Evolutionary conservation across 352 stramenopile genomes (phyloP).

Genomic region (Phytophthora meadii): DNA sequence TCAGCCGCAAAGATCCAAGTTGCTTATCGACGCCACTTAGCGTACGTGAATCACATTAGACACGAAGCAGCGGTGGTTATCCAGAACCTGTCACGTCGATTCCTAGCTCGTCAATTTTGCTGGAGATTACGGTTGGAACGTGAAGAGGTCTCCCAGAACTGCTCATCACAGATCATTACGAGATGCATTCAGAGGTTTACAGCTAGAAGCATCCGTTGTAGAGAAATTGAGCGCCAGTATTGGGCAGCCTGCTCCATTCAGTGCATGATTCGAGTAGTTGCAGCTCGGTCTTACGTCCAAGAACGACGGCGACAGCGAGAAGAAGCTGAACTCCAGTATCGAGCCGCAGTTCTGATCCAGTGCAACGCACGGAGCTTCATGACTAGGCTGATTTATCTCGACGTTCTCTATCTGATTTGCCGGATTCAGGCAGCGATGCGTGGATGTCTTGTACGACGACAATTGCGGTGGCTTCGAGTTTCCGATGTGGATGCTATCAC

Average conservation of each 20-base stretch:
- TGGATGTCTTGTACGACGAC: constrained; percentile 64
- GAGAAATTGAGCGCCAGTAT: constrained; percentile 34
- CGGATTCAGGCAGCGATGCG: constrained; percentile 79
- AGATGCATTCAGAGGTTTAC: constrained; percentile 41
- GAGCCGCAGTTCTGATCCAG: constrained; percentile 63
- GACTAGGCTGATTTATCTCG: constrained; percentile 81
- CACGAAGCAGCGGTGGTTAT: constrained; percentile 47
- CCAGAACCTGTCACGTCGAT: constrained; percentile 51
- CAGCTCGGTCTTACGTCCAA: constrained; percentile 27
- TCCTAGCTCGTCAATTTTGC: constrained; percentile 28
- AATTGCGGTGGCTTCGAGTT: constrained; percentile 55
- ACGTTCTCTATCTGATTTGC: constrained; percentile 82
- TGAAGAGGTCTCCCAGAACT: constrained; percentile 22
- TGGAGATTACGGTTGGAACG: constrained; percentile 26
- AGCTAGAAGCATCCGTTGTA: constrained; percentile 34
- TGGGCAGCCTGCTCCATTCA: constrained; percentile 59
- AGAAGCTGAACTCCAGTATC: constrained; percentile 24
- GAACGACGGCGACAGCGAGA: constrained; percentile 12
- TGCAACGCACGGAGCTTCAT: constrained; percentile 56
- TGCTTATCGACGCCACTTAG: constrained; percentile 41
- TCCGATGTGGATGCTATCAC: constrained; percentile 55
- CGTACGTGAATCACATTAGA: constrained; percentile 19
- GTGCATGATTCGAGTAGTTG: constrained; percentile 39
- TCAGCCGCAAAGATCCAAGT: constrained; percentile 60
- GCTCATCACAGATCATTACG: constrained; percentile 51